Conservation (phyloP, 345 rosid genomes). For the Eutrema japonicum region DNA sequence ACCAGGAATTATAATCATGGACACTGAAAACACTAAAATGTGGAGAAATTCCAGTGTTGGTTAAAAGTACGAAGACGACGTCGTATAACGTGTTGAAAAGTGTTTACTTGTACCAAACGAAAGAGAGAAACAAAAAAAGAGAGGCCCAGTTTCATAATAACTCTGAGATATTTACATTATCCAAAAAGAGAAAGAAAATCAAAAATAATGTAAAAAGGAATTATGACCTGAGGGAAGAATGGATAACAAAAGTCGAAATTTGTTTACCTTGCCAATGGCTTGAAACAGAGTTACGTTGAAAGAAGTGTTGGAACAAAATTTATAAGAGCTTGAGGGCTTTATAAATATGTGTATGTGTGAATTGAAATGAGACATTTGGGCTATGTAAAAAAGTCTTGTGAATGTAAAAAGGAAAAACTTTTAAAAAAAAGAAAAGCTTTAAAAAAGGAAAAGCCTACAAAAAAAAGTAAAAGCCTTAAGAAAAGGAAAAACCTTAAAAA, state of each 20-base stretch:
- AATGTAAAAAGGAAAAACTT: too few relatives aligned
- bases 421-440: too few relatives aligned
- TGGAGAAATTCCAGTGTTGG: neutral
- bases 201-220: neutral
- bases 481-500: too few relatives aligned
- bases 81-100: slow-evolving; percentile 20
- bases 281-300: slow-evolving; percentile 79
- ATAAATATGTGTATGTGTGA: too few relatives aligned
- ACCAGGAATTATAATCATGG: slow-evolving; percentile 8
- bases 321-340: too few relatives aligned
- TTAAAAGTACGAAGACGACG: slow-evolving; percentile 12
- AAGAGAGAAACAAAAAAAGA: neutral
- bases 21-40: neutral
- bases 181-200: slow-evolving; percentile 33
- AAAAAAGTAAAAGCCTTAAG: too few relatives aligned
- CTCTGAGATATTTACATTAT: slow-evolving; percentile 22
- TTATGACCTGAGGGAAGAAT: too few relatives aligned
- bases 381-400: too few relatives aligned
- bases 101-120: slow-evolving; percentile 35
- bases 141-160: slow-evolving; percentile 31
- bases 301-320: slow-evolving; percentile 35
- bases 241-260: neutral
- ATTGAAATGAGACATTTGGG: too few relatives aligned
- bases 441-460: too few relatives aligned
- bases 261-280: slow-evolving; percentile 84